Evolutionary conservation across 2,329 filamentous ascomycete genomes (phyloP), one percentile per base, ranked within the genome.

Genomic region (Lojkania enalia): DNA sequence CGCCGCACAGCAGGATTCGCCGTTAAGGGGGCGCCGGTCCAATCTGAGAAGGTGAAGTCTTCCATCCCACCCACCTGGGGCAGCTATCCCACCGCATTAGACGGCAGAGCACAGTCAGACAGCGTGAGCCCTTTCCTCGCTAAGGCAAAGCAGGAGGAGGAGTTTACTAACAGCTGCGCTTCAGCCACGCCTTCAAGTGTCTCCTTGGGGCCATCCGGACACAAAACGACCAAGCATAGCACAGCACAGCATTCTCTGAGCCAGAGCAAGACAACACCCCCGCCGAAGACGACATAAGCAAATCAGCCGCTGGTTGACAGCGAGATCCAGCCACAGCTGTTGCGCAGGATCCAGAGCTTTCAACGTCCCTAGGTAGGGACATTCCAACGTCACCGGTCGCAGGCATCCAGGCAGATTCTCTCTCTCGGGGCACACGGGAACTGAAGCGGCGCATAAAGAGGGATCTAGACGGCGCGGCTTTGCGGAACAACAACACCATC

Each of bases 51-150:
- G 50, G 51, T 52, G 54, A 59, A 57, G 45, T 44, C 44, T 44
- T n/a, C 39, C 39, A 43, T 49, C 39, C 42, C 36, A 39, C 36
- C 23, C n/a, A n/a, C n/a, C n/a, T n/a, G n/a, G n/a, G n/a, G n/a
- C n/a, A n/a, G n/a, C 44, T 27, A 39, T 44, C 36, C 32, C 44
- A 44, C 38, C 39, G 42, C 44, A 43, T 32, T 47, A 21, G 27
- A 43, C 25, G 35, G 51, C 33, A 35, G 44, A 9, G 49, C 50
- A 63, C 57, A 62, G 60, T 61, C 58, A 63, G 61, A 57, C 48
- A 52, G 44, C 51, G 46, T 30, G 35, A 30, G 44, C 48, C 43
- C 38, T 42, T 44, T 42, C 40, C 35, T 3, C 18, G 21, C 35
- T 36, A 42, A 36, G 35, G 20, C 31, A 44, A 14, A 37, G 32